Base-by-base conservation (phyloP, 495 filamentous ascomycete genomes). In the Hypomontagnella monticulosa region DNA sequence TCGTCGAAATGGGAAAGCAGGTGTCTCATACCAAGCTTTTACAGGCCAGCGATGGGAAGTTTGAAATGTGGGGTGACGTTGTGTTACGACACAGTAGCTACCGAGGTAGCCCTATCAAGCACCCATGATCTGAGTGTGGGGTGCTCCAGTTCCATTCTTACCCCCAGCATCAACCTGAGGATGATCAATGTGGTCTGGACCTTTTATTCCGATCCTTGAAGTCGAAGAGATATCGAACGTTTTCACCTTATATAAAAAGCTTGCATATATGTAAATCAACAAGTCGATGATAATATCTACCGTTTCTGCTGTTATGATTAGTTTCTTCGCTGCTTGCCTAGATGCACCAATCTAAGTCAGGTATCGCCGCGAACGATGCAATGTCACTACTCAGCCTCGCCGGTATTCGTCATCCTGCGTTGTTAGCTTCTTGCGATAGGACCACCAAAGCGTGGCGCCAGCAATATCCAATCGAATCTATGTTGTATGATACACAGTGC, bases 371-470 rank as follows among this genome's bases (percentile, higher is more conserved):
- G 41, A 47, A 20, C 57, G 33, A 55, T 61, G 54, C 47, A 57
- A 51, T 19, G 46, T 37, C 23, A 20, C 6, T 49, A 48, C 64
- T 62, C 64, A 62, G 64, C 59, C 64, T 63, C 40, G 18, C 27
- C 2, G 5, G 5, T 12, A 19, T 68, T 68, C 65, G 65, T 68
- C 65, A 68, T 63, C 50, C 44, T 55, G 54, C 65, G 36, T 68
- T 42, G 16, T 16, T 58, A 58, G 56, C 42, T 14, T 37, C 4
- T 18, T 52, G 20, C n/a, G 19, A 33, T 14, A 18, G 4, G 27
- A 27, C 14, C 23, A 27, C 6, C 23, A 27, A 27, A 27, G 23
- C 23, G 23, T 27, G 23, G 23, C 23, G 23, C 23, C 6, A 27
- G 23, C 23, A 27, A 27, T 27, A 27, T 27, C 23, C 23, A 27